Percentiles rank a stretch among this genome's conserved stretches.
Evolutionary conservation across 106 monocot genomes (phyloP).

Genomic region (Dendrobium chrysotoxum): DNA sequence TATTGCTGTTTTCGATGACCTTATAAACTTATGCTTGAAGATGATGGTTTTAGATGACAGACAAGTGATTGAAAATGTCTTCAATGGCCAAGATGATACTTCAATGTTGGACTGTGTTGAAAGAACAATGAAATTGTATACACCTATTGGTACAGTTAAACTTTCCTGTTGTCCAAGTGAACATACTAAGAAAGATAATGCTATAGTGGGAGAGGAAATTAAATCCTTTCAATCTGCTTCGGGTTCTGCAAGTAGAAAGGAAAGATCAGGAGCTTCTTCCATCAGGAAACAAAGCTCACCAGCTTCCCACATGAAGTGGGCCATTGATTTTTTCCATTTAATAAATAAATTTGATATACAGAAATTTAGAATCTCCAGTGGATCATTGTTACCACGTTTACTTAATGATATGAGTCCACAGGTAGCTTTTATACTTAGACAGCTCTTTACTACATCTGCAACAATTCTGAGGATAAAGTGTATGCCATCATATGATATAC

Average conservation of each 20-base stretch:
- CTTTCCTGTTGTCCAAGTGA: neutral
- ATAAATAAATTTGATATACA: constrained; percentile 24
- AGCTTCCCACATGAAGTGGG: constrained; percentile 3
- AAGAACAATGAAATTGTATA: constrained; percentile 14
- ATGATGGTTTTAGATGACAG: constrained; percentile 20
- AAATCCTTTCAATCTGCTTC: neutral
- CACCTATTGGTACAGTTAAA: constrained; percentile 8
- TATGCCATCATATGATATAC: constrained; percentile 6
- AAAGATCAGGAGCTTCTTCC: neutral
- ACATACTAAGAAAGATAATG: neutral
- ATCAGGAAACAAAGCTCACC: constrained; percentile 4
- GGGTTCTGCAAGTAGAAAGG: neutral
- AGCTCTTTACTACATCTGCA: constrained; percentile 67
- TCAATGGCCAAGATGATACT: neutral
- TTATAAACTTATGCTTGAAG: constrained; percentile 45
- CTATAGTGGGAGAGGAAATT: neutral
- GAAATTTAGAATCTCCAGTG: constrained; percentile 17
- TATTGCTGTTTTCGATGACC: constrained; percentile 44
- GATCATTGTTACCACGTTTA: constrained; percentile 25
- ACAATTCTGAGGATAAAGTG: constrained; percentile 57
- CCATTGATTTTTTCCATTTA: constrained; percentile 5
- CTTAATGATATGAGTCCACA: constrained; percentile 44
- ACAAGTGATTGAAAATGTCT: neutral
- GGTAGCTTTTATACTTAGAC: constrained; percentile 41
- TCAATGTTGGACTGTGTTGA: constrained; percentile 11